Conservation (phyloP, 139 green algal genomes). For the Spirogloea muscicola region DNA sequence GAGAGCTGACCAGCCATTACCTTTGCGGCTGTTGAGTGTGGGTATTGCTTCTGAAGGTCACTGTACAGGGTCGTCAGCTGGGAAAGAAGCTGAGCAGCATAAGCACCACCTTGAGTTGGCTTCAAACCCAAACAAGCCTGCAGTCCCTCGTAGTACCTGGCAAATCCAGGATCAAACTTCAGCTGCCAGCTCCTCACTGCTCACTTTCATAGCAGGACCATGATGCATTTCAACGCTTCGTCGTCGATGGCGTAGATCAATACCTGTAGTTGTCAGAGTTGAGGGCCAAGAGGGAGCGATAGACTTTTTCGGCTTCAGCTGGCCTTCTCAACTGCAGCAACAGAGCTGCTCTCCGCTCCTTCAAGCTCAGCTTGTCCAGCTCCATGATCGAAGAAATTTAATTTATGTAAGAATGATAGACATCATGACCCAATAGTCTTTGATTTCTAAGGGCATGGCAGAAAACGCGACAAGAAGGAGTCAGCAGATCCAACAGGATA, state of each 20-base stretch:
- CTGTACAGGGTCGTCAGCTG: conserved; percentile 68
- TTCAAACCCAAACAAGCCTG: conserved; percentile 49
- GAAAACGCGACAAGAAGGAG: too few species aligned
- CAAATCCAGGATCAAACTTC: too few species aligned
- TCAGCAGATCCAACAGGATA: too few species aligned
- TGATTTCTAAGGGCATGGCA: too few species aligned
- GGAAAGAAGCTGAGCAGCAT: background rate
- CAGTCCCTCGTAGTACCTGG: conserved; percentile 58
- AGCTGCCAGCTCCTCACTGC: too few species aligned
- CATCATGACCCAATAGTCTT: too few species aligned
- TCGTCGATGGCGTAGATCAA: too few species aligned
- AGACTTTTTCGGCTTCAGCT: conserved; percentile 64
- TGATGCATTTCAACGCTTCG: too few species aligned
- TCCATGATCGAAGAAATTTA: too few species aligned
- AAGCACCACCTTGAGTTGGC: background rate
- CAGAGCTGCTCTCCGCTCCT: conserved; percentile 65
- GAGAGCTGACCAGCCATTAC: background rate
- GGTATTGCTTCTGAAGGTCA: conserved; percentile 64
- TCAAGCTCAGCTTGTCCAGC: conserved; percentile 66
- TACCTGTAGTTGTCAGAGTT: conserved; percentile 50
- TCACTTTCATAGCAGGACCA: too few species aligned
- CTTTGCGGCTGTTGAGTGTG: conserved; percentile 48
- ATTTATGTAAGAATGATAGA: too few species aligned
- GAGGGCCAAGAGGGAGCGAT: conserved; percentile 61
- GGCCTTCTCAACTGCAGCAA: conserved; percentile 52